Conservation (phyloP, 73 alveolate species). For the Paraurostyla sp. region DNA sequence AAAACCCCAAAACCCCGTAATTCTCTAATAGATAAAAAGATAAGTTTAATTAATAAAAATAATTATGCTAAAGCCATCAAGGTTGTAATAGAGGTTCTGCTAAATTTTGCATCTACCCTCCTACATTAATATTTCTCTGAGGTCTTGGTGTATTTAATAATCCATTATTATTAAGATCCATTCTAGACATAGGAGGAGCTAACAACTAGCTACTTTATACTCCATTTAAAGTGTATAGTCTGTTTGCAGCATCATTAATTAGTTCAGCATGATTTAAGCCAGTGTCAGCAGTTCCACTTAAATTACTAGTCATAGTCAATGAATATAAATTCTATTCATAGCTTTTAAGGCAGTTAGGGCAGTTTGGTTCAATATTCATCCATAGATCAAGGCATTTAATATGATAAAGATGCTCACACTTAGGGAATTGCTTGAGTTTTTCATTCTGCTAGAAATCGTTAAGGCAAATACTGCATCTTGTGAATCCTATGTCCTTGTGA, state of each 20-base stretch:
- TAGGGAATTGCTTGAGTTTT: constrained; percentile 67
- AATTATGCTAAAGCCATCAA: too few relatives aligned
- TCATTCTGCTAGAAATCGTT: constrained; percentile 60
- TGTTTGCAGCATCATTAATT: too few relatives aligned
- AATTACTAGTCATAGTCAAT: background rate
- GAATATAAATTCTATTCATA: background rate
- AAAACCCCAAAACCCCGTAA: too few relatives aligned
- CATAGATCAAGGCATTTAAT: constrained; percentile 71
- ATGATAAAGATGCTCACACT: constrained; percentile 73
- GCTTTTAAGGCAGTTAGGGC: constrained; percentile 67
- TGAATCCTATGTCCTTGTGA: constrained; percentile 45
- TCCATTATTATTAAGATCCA: constrained; percentile 24
- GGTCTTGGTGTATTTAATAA: constrained; percentile 39
- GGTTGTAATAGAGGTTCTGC: constrained; percentile 38
- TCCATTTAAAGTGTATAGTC: too few relatives aligned
- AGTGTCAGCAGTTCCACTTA: too few relatives aligned
- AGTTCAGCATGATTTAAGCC: too few relatives aligned
- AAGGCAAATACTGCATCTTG: constrained; percentile 73
- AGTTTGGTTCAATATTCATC: constrained; percentile 66
- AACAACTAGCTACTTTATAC: background rate
- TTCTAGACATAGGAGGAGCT: constrained; percentile 39
- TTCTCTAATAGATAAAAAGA: too few relatives aligned
- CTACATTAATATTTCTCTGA: background rate
- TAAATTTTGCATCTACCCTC: constrained; percentile 23
- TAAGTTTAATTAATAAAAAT: too few relatives aligned